Conservation (phyloP, 208 protist genomes). For the Leishmania mexicana region DNA sequence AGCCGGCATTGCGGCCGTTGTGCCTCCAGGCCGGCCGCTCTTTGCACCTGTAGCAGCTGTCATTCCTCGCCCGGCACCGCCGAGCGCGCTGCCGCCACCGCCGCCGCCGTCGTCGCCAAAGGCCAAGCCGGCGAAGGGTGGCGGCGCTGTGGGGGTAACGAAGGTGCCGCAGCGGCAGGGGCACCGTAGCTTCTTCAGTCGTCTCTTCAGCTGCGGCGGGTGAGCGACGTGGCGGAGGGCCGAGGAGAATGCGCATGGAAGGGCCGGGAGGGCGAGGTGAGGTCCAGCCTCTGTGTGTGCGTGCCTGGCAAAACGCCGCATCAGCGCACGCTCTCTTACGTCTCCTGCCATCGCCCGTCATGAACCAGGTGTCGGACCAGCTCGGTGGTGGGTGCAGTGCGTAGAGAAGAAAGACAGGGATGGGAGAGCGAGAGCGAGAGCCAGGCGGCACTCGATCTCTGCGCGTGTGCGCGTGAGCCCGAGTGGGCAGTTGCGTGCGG, state of each 20-base stretch:
- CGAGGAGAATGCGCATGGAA: not conserved
- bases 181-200: conserved; percentile 1
- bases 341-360: not conserved
- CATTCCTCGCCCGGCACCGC: not conserved
- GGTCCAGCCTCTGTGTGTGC: not conserved
- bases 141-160: not conserved
- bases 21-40: not conserved
- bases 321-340: not conserved
- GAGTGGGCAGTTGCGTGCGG: not conserved
- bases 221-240: not conserved
- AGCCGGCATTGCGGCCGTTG: not conserved
- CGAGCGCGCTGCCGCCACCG: not conserved
- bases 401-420: not conserved
- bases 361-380: not conserved
- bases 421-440: not conserved
- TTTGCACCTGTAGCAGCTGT: not conserved
- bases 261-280: not conserved
- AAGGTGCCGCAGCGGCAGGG: not conserved
- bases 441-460: not conserved
- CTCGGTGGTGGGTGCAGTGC: not conserved
- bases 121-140: not conserved
- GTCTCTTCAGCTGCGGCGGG: conserved; percentile 16
- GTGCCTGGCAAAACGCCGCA: not conserved
- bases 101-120: not conserved
- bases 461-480: not conserved